Base-by-base conservation (phyloP, 345 rosid genomes). In the Noccaea bulbosa region DNA sequence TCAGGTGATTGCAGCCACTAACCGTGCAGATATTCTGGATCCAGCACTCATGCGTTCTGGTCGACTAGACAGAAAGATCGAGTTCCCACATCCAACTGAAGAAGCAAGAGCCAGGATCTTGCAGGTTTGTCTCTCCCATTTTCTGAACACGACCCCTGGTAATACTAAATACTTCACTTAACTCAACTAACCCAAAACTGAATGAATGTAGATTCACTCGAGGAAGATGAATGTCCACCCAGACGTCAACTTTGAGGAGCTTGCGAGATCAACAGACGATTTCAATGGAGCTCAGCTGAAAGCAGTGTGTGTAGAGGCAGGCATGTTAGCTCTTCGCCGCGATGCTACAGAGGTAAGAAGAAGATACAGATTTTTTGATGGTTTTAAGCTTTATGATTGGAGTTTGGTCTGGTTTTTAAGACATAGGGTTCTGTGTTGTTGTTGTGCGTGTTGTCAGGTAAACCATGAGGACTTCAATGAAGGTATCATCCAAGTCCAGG, bases 41-140 rank as follows among this genome's bases (percentile, higher is more conserved):
- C 99, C 99, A 81, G 99, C 99, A 5, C 92, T 95, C 17, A 95
- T 95, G 98, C 98, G 99, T 45, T 90, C 99, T 40, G 98, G 99
- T 67, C 85, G 99, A 38, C 74, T 95, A 82, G 99, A 95, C 89
- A 87, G 99, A 37, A 95, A 95, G 83, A 95, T 95, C 8, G 99
- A 95, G 85, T 95, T 95, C 71, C 97, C 99, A 7, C 97, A 95
- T 72, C 99, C 99, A 32, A 90, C 75, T 48, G 99, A 95, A 81
- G 99, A 95, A 86, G 99, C 99, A 22, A 88, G 99, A 78, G 96
- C 99, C 68, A 86, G 98, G 10, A 95, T 95, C 72, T 78, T 95
- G 77, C 99, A 93, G 88, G 96, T 88, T 70, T 40, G 59, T 63
- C 9, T 40, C 55, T 74, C 69, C n/a, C 27, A 49, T 34, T 34